A percentile compares a stretch with the other conserved stretches of the same genome.
phyloP scores from a whole-genome alignment of 257 asterid species.

The Hygrophila difformis region DNA sequence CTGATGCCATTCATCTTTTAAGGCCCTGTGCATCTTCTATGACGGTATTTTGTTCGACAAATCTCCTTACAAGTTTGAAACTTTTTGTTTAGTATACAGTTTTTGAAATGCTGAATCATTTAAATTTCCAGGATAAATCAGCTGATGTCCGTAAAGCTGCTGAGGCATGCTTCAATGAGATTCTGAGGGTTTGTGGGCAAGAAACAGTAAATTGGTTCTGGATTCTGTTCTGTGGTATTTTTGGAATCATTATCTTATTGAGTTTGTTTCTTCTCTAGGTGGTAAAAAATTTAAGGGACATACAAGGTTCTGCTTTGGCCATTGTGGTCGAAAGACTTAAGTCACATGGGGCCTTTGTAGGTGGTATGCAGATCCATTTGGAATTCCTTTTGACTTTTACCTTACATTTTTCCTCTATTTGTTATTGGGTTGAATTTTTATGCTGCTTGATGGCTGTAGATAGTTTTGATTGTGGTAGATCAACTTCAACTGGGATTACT shows the following conservation, averaged over 20 bases:
- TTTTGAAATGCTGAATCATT: conserved; percentile 6
- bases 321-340: conserved; percentile 80
- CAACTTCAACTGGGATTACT: conserved; percentile 41
- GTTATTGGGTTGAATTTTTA: conserved; percentile 7
- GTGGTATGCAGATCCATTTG: conserved; percentile 39
- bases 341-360: conserved; percentile 57
- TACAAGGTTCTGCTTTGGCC: conserved; percentile 95
- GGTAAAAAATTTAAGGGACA: conserved; percentile 78
- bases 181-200: conserved; percentile 84
- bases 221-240: conserved; percentile 2
- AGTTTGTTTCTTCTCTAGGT: conserved; percentile 34
- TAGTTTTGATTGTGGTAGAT: conserved; percentile 49
- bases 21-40: conserved; percentile 87
- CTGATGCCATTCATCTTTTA: conserved; percentile 85
- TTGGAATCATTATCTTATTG: conserved; percentile 2
- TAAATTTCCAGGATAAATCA: conserved; percentile 71
- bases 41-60: conserved; percentile 50
- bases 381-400: not conserved
- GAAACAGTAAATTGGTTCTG: conserved; percentile 54
- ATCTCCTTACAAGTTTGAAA: not conserved
- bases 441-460: conserved; percentile 34
- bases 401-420: conserved; percentile 1
- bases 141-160: conserved; percentile 99
- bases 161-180: conserved; percentile 80
- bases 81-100: too few relatives aligned